phyloP scores from a whole-genome alignment of 2,329 filamentous ascomycete species.

The Aspergillus sp. region DNA sequence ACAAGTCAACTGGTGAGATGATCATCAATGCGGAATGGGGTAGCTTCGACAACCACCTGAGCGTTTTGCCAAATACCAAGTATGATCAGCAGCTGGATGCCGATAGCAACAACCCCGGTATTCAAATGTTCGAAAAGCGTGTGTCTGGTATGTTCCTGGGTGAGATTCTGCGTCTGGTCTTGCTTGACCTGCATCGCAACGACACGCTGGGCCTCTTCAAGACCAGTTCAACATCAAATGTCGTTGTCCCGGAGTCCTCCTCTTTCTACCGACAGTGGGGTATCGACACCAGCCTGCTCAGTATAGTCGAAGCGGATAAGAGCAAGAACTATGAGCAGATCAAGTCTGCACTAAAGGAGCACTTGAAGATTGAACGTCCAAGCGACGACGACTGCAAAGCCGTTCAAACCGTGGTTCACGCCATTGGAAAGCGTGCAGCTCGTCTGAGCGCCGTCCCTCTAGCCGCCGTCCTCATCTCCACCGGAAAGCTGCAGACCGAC shows the following conservation, averaged over 20 bases:
- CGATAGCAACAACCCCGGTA: constrained; percentile 82
- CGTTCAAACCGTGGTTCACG: constrained; percentile 78
- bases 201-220: constrained; percentile 69
- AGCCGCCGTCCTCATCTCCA: constrained; percentile 78
- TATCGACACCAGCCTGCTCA: constrained; percentile 87
- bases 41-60: constrained; percentile 92
- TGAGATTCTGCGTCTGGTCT: constrained; percentile 79
- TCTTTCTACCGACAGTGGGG: constrained; percentile 79
- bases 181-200: constrained; percentile 71
- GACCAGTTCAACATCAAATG: constrained; percentile 73
- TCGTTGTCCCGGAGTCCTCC: constrained; percentile 64
- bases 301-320: constrained; percentile 78
- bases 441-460: constrained; percentile 85
- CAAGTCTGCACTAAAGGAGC: constrained; percentile 73
- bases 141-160: constrained; percentile 98
- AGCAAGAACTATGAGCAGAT: constrained; percentile 70
- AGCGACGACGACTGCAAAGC: constrained; percentile 82
- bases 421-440: constrained; percentile 84
- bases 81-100: constrained; percentile 79
- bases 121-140: constrained; percentile 99
- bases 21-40: constrained; percentile 99
- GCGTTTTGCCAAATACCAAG: constrained; percentile 78
- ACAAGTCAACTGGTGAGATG: constrained; percentile 85
- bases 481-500: constrained; percentile 66
- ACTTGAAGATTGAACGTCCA: constrained; percentile 73